Evolutionary conservation across 225 moss, liverwort and hornwort species (phyloP).

Genomic region (Rhytidiadelphus loreus): DNA sequence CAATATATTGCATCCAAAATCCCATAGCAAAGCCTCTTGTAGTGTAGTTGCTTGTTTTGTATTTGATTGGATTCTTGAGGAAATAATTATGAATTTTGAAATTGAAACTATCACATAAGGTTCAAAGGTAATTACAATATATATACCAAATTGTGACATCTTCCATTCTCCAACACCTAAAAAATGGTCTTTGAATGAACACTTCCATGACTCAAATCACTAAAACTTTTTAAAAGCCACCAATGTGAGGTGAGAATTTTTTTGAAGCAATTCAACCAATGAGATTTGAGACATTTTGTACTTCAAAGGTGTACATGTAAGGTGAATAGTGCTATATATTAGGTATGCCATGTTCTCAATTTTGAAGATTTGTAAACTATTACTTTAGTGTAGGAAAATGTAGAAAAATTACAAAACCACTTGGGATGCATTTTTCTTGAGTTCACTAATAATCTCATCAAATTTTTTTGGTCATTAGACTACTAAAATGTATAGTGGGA

Average conservation of each 20-base stretch:
- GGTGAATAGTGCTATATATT: not conserved
- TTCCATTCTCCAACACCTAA: not conserved
- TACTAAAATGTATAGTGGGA: not conserved
- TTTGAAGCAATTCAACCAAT: not conserved
- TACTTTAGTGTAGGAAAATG: not conserved
- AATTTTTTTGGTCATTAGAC: not conserved
- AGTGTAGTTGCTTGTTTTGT: not conserved
- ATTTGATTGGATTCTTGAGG: not conserved
- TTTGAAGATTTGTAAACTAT: not conserved
- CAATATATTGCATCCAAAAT: fast-evolving
- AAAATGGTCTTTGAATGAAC: not conserved
- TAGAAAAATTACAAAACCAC: not conserved
- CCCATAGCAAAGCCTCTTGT: fast-evolving
- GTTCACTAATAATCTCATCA: not conserved
- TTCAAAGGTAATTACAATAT: not conserved
- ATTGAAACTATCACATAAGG: not conserved
- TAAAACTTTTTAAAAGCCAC: not conserved
- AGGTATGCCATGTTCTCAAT: fast-evolving
- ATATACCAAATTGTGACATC: not conserved
- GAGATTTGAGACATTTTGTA: not conserved
- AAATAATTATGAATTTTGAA: not conserved
- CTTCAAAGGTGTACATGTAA: not conserved
- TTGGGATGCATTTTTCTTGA: not conserved
- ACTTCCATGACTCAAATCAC: not conserved
- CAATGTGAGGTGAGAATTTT: not conserved